These are phyloP conservation scores for Beauveria bassiana DNA, from an alignment of 2,329 filamentous ascomycete species.

Conservation along the genomic window DNA sequence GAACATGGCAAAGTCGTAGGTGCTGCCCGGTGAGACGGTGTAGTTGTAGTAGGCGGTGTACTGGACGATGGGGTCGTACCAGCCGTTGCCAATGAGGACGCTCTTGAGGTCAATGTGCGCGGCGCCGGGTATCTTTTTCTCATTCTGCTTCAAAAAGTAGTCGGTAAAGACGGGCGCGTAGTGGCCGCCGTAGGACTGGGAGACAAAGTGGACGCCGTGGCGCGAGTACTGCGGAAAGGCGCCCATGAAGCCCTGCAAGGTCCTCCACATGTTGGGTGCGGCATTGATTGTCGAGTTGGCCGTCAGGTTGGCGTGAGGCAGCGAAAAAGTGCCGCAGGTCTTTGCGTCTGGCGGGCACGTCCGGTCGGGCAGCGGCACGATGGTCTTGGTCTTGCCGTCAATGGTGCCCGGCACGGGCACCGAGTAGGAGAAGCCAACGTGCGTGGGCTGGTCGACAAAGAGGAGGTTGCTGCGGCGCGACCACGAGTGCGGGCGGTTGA, in stretches of 20 bases:
- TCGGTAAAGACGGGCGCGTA: conserved; percentile 60
- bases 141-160: conserved; percentile 54
- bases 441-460: conserved; percentile 54
- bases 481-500: conserved; percentile 55
- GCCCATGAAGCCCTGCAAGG: conserved; percentile 51
- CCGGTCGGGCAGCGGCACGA: conserved; percentile 11
- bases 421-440: conserved; percentile 59
- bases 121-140: conserved; percentile 32
- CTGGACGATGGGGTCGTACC: conserved; percentile 40
- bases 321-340: conserved; percentile 24
- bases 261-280: conserved; percentile 57
- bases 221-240: conserved; percentile 48
- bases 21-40: neutral
- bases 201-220: conserved; percentile 55
- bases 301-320: neutral
- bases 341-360: conserved; percentile 27
- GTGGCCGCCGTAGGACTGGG: conserved; percentile 62
- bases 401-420: conserved; percentile 41
- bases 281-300: conserved; percentile 3
- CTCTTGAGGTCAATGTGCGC: conserved; percentile 43
- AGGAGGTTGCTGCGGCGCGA: conserved; percentile 45
- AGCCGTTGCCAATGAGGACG: conserved; percentile 59
- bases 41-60: neutral
- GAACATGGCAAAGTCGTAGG: neutral
- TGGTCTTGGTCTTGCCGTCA: neutral